A percentile compares a stretch with the other conserved stretches of the same genome.
phyloP scores from a whole-genome alignment of 2,329 filamentous ascomycete species.

The Capronia epimyces region DNA sequence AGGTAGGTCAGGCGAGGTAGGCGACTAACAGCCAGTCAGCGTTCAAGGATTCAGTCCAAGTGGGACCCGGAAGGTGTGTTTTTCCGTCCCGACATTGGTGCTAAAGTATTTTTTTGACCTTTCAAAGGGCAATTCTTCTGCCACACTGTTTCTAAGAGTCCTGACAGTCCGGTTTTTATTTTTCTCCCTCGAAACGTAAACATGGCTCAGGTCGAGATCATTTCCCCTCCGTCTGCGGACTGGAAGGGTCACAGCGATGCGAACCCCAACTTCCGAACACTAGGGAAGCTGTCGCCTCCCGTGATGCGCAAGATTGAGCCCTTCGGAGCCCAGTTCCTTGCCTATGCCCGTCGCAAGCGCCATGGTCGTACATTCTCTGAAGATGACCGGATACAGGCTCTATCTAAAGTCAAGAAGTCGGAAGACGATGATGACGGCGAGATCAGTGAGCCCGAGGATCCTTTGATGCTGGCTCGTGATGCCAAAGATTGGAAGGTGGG shows the following conservation, averaged over 20 bases:
- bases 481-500: constrained; percentile 99
- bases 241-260: constrained; percentile 81
- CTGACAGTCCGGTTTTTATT: neutral
- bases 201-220: constrained; percentile 17
- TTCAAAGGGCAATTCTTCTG: neutral
- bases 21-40: neutral
- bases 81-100: neutral
- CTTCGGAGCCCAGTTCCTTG: constrained; percentile 94
- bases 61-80: neutral
- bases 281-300: constrained; percentile 69
- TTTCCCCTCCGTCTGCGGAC: constrained; percentile 64
- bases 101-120: neutral
- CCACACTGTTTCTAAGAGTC: neutral
- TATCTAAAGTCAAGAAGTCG: constrained; percentile 90
- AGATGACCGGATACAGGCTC: constrained; percentile 94
- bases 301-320: constrained; percentile 88
- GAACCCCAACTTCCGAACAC: constrained; percentile 61
- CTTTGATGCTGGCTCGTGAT: constrained; percentile 82
- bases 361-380: constrained; percentile 98
- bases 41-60: too few species aligned
- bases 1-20: constrained; percentile 8
- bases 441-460: constrained; percentile 89
- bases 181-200: neutral
- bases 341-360: constrained; percentile 82
- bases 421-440: constrained; percentile 87